These are phyloP conservation scores for Periconia digitata DNA, from an alignment of 2,329 filamentous ascomycete genomes.

Conservation along the genomic window DNA sequence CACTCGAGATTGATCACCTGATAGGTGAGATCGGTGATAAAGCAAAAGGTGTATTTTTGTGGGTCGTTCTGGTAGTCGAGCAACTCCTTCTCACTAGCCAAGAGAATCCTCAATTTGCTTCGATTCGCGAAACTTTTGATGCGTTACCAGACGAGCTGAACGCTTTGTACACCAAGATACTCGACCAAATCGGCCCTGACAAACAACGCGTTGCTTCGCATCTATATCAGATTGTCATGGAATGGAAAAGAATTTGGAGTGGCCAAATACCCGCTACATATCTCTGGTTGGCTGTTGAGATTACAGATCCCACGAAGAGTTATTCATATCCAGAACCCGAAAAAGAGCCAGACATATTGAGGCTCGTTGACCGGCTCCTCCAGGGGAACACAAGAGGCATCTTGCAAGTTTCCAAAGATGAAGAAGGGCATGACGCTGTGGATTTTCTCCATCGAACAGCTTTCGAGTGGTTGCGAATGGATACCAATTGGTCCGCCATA, in stretches of 20 bases:
- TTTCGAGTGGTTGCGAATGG: background rate
- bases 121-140: background rate
- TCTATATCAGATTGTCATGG: background rate
- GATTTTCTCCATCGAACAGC: background rate
- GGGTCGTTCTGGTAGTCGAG: background rate
- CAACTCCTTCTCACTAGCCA: background rate
- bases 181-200: background rate
- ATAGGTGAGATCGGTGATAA: background rate
- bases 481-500: background rate
- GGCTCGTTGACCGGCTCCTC: background rate
- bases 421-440: background rate
- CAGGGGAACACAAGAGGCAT: background rate
- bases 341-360: background rate
- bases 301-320: background rate
- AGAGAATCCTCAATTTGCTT: background rate
- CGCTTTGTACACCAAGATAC: background rate
- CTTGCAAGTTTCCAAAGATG: background rate
- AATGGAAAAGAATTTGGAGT: background rate
- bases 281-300: background rate
- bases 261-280: background rate
- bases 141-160: background rate
- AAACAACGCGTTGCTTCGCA: background rate
- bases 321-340: background rate
- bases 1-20: background rate
- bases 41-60: background rate